Evolutionary conservation across 176 grass and related monocot genomes (phyloP).

Genomic region (Carex pumila): DNA sequence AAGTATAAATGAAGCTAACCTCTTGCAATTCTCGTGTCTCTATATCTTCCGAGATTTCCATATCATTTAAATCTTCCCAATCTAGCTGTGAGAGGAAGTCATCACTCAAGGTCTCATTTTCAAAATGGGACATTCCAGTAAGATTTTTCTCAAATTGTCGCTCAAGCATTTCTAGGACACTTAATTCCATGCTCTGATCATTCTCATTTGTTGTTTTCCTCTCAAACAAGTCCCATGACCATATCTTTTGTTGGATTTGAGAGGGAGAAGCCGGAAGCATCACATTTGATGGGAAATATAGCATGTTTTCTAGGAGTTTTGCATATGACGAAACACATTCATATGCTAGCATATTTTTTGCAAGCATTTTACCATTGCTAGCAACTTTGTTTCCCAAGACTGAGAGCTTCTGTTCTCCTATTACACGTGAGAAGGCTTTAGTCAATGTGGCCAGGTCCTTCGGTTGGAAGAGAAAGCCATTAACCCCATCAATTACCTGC

Average conservation of each 20-base stretch:
- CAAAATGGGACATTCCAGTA: slow-evolving; percentile 28
- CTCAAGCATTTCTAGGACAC: slow-evolving; percentile 42
- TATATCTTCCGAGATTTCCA: slow-evolving; percentile 71
- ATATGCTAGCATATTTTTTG: slow-evolving; percentile 82
- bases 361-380: slow-evolving; percentile 49
- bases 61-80: slow-evolving; percentile 68
- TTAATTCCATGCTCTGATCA: slow-evolving; percentile 9
- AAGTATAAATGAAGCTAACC: slow-evolving; percentile 31
- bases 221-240: slow-evolving; percentile 76
- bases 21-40: slow-evolving; percentile 79
- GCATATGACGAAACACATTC: slow-evolving; percentile 69
- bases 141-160: slow-evolving; percentile 39
- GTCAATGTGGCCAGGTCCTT: slow-evolving; percentile 37
- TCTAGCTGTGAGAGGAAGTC: slow-evolving; percentile 59
- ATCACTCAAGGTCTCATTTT: slow-evolving; percentile 42
- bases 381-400: slow-evolving; percentile 52
- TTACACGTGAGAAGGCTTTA: slow-evolving; percentile 50
- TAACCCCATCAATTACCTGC: slow-evolving; percentile 65
- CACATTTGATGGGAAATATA: slow-evolving; percentile 74
- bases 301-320: slow-evolving; percentile 74
- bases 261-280: slow-evolving; percentile 52
- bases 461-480: slow-evolving; percentile 70
- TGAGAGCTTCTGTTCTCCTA: slow-evolving; percentile 52
- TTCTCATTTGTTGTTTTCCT: slow-evolving; percentile 37
- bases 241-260: slow-evolving; percentile 61